Conservation (phyloP, 1,284 basidiomycete species). For the Ceratobasidium sp. region DNA sequence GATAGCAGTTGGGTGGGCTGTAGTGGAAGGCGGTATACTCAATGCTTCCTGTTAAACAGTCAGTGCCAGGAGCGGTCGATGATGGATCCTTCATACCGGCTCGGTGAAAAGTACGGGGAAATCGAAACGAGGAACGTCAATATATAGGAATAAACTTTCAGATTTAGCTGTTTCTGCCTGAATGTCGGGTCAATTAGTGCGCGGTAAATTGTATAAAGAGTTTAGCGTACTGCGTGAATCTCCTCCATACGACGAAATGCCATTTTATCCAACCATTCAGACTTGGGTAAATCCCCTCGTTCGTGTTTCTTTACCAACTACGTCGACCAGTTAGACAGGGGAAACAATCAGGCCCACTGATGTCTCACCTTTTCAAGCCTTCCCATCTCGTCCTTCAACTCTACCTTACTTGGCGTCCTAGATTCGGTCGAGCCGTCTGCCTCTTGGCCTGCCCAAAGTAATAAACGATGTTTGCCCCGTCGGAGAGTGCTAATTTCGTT, state of each 20-base stretch:
- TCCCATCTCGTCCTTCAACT: constrained; percentile 86
- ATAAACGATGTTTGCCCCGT: constrained; percentile 86
- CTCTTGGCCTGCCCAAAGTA: constrained; percentile 80
- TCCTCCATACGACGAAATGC: constrained; percentile 93
- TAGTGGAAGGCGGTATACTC: constrained; percentile 20
- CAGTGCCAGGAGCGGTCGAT: constrained; percentile 7
- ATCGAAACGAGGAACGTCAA: constrained; percentile 96
- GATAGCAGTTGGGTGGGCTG: constrained; percentile 22
- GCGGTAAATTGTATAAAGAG: constrained; percentile 1
- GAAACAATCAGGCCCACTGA: neutral
- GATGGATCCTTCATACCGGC: constrained; percentile 58
- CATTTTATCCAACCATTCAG: constrained; percentile 94
- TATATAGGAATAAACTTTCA: constrained; percentile 87
- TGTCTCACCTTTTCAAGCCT: constrained; percentile 81
- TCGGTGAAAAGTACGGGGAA: constrained; percentile 97
- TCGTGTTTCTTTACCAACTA: constrained; percentile 96
- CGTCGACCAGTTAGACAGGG: constrained; percentile 3
- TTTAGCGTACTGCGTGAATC: constrained; percentile 74
- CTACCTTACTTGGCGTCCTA: constrained; percentile 84
- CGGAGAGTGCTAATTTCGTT: constrained; percentile 71
- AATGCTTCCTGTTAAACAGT: constrained; percentile 30
- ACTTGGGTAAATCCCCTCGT: constrained; percentile 87
- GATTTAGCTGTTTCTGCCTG: constrained; percentile 88
- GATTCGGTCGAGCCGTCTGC: constrained; percentile 84
- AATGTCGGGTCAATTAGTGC: neutral